A percentile compares a stretch with the other conserved stretches of the same genome.
phyloP scores from a whole-genome alignment of 2,329 filamentous ascomycete genomes.

The Arachnopeziza araneosa region DNA sequence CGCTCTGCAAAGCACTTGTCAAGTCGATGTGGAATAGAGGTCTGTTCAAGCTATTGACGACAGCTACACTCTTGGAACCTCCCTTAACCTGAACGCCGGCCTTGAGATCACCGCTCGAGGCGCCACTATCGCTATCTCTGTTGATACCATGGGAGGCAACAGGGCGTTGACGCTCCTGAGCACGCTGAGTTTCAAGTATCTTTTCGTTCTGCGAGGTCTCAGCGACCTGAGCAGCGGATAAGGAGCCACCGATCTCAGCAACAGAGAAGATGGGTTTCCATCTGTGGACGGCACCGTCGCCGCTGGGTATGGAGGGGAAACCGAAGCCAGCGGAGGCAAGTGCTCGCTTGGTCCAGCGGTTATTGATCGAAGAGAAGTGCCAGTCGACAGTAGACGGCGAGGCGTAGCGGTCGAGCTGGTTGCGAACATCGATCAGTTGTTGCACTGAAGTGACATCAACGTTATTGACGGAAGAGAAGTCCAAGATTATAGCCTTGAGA shows the following conservation, averaged over 20 bases:
- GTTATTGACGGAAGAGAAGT: conserved; percentile 90
- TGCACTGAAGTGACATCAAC: conserved; percentile 91
- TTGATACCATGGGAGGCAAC: conserved; percentile 29
- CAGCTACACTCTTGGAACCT: conserved; percentile 40
- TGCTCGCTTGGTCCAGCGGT: conserved; percentile 90
- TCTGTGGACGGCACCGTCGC: conserved; percentile 40
- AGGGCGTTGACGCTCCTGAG: conserved; percentile 15
- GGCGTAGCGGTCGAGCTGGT: conserved; percentile 84
- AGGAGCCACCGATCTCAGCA: conserved; percentile 70
- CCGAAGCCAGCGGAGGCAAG: conserved; percentile 85
- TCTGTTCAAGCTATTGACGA: conserved; percentile 80
- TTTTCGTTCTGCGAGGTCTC: conserved; percentile 58
- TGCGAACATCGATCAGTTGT: conserved; percentile 87
- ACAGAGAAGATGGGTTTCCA: conserved; percentile 98
- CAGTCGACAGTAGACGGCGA: conserved; percentile 80
- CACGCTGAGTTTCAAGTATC: conserved; percentile 25
- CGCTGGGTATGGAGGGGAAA: conserved; percentile 54
- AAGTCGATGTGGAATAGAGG: conserved; percentile 94
- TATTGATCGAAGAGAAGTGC: conserved; percentile 93
- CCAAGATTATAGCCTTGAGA: conserved; percentile 84
- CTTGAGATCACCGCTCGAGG: conserved; percentile 17
- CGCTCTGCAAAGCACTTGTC: conserved; percentile 81
- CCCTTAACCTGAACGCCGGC: conserved; percentile 30
- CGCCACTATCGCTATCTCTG: conserved; percentile 15
- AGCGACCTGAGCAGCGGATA: conserved; percentile 64